These are phyloP conservation scores for Vanrija sp. DNA, from an alignment of 1,284 basidiomycete species.

Conservation along the genomic window DNA sequence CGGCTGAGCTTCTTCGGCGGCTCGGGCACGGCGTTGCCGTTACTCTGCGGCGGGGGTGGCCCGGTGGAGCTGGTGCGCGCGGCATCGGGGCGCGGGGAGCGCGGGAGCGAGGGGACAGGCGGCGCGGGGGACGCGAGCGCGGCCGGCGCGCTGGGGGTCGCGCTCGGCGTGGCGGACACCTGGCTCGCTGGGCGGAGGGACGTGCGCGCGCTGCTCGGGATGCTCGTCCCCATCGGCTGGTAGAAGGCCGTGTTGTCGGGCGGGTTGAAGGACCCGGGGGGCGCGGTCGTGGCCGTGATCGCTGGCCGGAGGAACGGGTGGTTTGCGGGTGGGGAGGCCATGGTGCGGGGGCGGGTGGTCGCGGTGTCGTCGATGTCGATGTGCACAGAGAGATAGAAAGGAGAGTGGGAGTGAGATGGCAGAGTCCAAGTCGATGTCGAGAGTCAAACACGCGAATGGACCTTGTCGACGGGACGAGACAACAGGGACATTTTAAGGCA, in stretches of 20 bases:
- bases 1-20: slow-evolving; percentile 13
- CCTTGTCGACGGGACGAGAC: too few relatives aligned
- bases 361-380: not conserved
- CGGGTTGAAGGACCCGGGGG: not conserved
- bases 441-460: too few relatives aligned
- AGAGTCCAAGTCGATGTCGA: too few relatives aligned
- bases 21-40: not conserved
- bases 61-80: too few relatives aligned
- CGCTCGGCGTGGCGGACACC: not conserved
- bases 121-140: not conserved
- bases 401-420: too few relatives aligned
- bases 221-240: not conserved
- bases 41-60: not conserved
- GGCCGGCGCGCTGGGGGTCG: not conserved
- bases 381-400: too few relatives aligned
- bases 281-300: not conserved
- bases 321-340: slow-evolving; percentile 13
- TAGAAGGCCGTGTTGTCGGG: not conserved
- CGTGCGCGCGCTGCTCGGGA: not conserved
- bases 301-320: slow-evolving; percentile 18
- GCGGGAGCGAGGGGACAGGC: not conserved
- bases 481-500: too few relatives aligned
- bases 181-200: not conserved
- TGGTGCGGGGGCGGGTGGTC: not conserved
- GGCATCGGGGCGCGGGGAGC: too few relatives aligned